Percentiles rank a stretch among this genome's conserved stretches.
phyloP scores from a whole-genome alignment of 495 filamentous ascomycete species.

The Cladorrhinum samala region DNA sequence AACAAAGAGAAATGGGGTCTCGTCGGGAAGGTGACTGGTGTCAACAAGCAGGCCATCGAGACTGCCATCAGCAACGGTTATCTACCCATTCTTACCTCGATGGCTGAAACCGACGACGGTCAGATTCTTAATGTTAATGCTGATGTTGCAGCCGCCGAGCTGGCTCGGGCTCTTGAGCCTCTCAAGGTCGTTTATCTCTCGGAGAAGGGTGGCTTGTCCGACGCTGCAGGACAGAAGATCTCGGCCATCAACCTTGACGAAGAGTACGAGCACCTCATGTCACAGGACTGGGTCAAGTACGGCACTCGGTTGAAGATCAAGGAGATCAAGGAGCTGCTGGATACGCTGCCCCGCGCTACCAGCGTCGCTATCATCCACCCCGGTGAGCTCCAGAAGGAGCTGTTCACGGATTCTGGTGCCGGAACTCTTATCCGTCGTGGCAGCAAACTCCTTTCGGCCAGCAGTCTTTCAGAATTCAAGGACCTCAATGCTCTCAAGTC shows the following conservation, averaged over 20 bases:
- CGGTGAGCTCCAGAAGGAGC: slow-evolving; percentile 86
- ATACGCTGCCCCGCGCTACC: slow-evolving; percentile 79
- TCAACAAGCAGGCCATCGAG: slow-evolving; percentile 88
- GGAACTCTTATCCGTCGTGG: slow-evolving; percentile 92
- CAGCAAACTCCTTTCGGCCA: slow-evolving; percentile 77
- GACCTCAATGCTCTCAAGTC: slow-evolving; percentile 72
- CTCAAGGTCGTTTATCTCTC: slow-evolving; percentile 98
- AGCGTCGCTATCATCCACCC: slow-evolving; percentile 98
- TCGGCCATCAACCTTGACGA: slow-evolving; percentile 97
- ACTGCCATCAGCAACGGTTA: slow-evolving; percentile 87
- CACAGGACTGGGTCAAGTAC: slow-evolving; percentile 91
- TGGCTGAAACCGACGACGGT: slow-evolving; percentile 90
- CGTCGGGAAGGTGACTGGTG: slow-evolving; percentile 91
- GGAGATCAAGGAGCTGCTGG: slow-evolving; percentile 92
- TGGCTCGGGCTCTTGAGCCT: slow-evolving; percentile 83
- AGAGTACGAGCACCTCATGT: slow-evolving; percentile 93
- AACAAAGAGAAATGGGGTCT: slow-evolving; percentile 91
- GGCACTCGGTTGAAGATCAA: slow-evolving; percentile 97
- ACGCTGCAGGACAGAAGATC: slow-evolving; percentile 92
- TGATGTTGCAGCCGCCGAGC: slow-evolving; percentile 90
- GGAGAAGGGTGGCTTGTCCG: slow-evolving; percentile 94
- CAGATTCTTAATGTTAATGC: slow-evolving; percentile 98
- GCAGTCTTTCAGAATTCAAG: slow-evolving; percentile 69
- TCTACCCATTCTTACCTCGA: slow-evolving; percentile 90
- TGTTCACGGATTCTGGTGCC: slow-evolving; percentile 93